Base-by-base conservation (phyloP, 208 protist species). In the Leishmania guyanensis region DNA sequence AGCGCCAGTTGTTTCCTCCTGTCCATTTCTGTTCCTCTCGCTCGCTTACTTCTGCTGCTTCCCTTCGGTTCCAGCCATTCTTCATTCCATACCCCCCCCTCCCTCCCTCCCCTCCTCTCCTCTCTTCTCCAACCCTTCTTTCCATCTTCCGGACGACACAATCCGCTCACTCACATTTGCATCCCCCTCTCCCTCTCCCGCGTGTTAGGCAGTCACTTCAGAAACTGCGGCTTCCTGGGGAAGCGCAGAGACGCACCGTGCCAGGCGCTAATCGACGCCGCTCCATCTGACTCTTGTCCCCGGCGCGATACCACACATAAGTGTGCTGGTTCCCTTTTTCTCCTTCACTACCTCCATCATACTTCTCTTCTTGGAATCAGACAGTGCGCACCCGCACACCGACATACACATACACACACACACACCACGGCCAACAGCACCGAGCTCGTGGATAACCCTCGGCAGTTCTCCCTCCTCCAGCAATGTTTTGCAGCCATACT, bases 401-500 rank as follows among this genome's bases (percentile, higher is more conserved):
- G 22, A 72, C 68, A 72, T 46, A 46, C 16, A 53, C 22, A 53
- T 33, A 51, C 20, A 51, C 43, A 22, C 36, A 48, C 43, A 43
- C 22, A 66, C 62, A 46, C 10, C 65, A 71, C 65, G 36, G 5
- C 5, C 39, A 71, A 75, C 33, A 22, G 48, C 70, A 75, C 70
- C 39, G 26, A 12, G 22, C 43, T 16, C 48, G 39, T 51, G 68
- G 43, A 10, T 46, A 17, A 22, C 9, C n/a, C 16, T 70, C 65
- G 8, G 33, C 65, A 33, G 65, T 17, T 43, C 16, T 51, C 66
- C 48, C n/a, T 0, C 22, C 53, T 50, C 72, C 33, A 14, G 9
- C 29, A 1, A 86, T 90, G 71, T 92, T 94, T 71, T 22, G 60
- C 14, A 84, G 84, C 6, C 77, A 86, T 53, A 82, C 81, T 16